Evolutionary conservation across 495 filamentous ascomycete species (phyloP), one percentile per base, ranked within the genome.

Genomic region (Penicillium simplicissimum): DNA sequence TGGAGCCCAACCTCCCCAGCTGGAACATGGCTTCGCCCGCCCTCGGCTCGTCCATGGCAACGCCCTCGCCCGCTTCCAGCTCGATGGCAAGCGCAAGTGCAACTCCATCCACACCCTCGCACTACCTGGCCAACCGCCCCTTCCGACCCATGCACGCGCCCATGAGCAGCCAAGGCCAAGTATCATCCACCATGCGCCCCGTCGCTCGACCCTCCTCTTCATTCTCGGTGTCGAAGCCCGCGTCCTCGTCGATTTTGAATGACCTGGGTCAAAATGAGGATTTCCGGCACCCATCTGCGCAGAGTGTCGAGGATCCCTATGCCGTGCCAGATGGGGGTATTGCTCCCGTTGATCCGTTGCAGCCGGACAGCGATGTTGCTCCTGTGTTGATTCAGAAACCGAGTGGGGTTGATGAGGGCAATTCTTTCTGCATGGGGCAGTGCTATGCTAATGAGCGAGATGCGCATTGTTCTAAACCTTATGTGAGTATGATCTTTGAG

Each of bases 361-460:
- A 34, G 10, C 67, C 67, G 0, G 67, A 58, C 15, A 51, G 33
- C 1, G 43, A 67, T 35, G 52, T 69, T 49, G 69, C 70, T 28
- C 65, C 63, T 13, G 58, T 47, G 17, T 19, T 38, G 11, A 48
- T 59, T 5, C 33, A 64, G 25, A 40, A 48, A 6, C 28, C 52
- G 21, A 37, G 52, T 28, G 72, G 67, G 0, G 37, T 55, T 34
- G 72, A 75, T 54, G 53, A 60, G 53, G 72, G 72, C 4, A 73
- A 72, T 49, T 51, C 61, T 6, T 68, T 73, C 59, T 75, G 72
- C 58, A 10, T 67, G 25, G 72, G 72, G 0, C 14, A 33, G 11
- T 75, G 72, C 33, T 66, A 55, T 49, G 4, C 52, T n/a, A 55
- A 45, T 51, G 19, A 55, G 42, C 45, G 42, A 21, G 57, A 66